Evolutionary conservation across 2,329 filamentous ascomycete species (phyloP).

Genomic region (Gaeumannomyces tritici): DNA sequence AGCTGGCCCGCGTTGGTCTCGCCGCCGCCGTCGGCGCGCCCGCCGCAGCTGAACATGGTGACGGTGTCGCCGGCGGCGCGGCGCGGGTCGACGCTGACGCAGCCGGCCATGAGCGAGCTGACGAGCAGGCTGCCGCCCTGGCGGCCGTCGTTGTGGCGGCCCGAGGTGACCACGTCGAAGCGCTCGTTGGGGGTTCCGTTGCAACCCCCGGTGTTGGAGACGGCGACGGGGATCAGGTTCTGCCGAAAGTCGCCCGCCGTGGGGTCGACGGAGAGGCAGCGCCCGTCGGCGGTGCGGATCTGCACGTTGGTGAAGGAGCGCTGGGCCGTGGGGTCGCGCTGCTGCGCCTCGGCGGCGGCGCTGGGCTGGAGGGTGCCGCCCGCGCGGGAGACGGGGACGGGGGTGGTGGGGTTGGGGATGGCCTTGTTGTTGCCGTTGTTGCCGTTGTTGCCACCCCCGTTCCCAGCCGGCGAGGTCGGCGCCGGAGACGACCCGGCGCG

Average conservation of each 20-base stretch:
- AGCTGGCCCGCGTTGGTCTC: constrained; percentile 37
- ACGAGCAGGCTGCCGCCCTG: constrained; percentile 32
- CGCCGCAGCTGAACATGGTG: constrained; percentile 41
- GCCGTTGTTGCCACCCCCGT: not conserved
- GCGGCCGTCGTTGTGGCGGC: constrained; percentile 35
- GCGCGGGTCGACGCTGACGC: constrained; percentile 38
- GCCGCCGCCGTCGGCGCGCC: constrained; percentile 36
- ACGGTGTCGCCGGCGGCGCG: constrained; percentile 34
- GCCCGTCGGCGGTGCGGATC: constrained; percentile 36
- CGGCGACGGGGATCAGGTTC: constrained; percentile 39
- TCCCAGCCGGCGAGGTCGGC: not conserved
- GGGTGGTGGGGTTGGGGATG: constrained; percentile 28
- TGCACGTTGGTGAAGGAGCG: constrained; percentile 33
- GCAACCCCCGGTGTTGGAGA: constrained; percentile 29
- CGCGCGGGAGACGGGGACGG: constrained; percentile 38
- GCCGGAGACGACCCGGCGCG: not conserved
- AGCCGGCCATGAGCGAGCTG: constrained; percentile 40
- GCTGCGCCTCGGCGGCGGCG: constrained; percentile 37
- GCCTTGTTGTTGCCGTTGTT: constrained; percentile 14
- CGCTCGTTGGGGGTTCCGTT: constrained; percentile 33
- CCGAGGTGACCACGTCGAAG: constrained; percentile 40
- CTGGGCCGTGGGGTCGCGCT: constrained; percentile 34
- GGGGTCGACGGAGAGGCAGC: constrained; percentile 41
- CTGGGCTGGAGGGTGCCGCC: constrained; percentile 38
- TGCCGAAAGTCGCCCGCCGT: constrained; percentile 43